A percentile compares a stretch with the other conserved stretches of the same genome.
phyloP scores from a whole-genome alignment of 768 basidiomycete species.

The Pisolithus orientalis region DNA sequence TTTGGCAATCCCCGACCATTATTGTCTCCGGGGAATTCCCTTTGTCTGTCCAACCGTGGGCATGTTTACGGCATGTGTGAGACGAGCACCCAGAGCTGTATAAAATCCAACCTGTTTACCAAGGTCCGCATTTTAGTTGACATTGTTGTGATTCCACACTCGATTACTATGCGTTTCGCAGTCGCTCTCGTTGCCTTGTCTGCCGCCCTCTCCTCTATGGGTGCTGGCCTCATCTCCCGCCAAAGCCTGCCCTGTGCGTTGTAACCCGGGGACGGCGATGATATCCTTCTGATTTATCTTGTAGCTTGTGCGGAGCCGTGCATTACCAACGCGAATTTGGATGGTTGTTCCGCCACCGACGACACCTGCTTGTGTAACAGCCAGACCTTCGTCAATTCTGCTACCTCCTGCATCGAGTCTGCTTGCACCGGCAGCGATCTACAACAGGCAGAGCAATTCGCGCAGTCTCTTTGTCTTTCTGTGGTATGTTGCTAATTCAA shows the following conservation, averaged over 20 bases:
- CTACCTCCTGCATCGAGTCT: conserved; percentile 42
- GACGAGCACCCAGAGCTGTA: neutral
- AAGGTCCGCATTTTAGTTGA: conserved; percentile 9
- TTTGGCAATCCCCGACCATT: neutral
- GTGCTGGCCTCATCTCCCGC: conserved; percentile 14
- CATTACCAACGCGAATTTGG: conserved; percentile 36
- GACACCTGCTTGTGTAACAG: conserved; percentile 53
- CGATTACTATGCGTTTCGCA: conserved; percentile 13
- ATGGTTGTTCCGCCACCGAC: conserved; percentile 43
- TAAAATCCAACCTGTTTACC: conserved; percentile 29
- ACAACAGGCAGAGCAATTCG: conserved; percentile 32
- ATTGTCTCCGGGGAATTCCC: conserved; percentile 5
- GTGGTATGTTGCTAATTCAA: conserved; percentile 37
- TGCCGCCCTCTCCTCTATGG: conserved; percentile 8
- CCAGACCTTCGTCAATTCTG: conserved; percentile 36
- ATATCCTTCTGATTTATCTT: neutral
- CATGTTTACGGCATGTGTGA: conserved; percentile 5
- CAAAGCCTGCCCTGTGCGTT: conserved; percentile 20
- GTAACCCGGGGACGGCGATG: neutral
- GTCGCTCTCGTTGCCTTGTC: conserved; percentile 11
- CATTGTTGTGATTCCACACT: neutral
- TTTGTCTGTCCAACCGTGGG: conserved; percentile 1
- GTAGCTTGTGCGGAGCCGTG: conserved; percentile 51
- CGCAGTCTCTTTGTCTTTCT: conserved; percentile 38
- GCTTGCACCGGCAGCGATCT: conserved; percentile 47